These are phyloP conservation scores for Astragalus glycyphyllos DNA, from an alignment of 306 rosid genomes.

Conservation along the genomic window DNA sequence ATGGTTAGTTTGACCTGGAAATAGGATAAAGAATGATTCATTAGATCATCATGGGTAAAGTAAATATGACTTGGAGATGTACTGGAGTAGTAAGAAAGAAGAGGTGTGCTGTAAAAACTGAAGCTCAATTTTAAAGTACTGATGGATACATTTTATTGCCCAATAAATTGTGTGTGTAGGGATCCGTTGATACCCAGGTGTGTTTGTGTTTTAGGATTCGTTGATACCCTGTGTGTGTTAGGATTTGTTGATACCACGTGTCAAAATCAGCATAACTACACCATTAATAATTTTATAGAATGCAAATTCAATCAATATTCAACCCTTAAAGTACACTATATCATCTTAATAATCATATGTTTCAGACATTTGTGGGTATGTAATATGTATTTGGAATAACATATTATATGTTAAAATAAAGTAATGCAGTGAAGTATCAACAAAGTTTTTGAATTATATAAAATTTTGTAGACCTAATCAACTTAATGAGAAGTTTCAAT, in stretches of 20 bases:
- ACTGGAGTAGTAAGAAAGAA: not conserved
- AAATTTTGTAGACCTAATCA: not conserved
- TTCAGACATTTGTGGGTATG: not conserved
- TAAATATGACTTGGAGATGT: slow-evolving; percentile 16
- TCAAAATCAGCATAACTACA: slow-evolving; percentile 3
- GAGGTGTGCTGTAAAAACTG: not conserved
- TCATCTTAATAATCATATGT: slow-evolving; percentile 1
- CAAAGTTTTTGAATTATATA: not conserved
- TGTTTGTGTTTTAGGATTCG: no score
- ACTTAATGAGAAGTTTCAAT: not conserved
- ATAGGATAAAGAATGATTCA: slow-evolving; percentile 25
- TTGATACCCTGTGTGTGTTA: no score
- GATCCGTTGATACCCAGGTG: no score
- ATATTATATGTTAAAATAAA: not conserved
- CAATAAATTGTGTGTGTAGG: not conserved
- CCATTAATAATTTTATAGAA: not conserved
- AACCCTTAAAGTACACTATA: not conserved
- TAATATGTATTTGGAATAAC: not conserved
- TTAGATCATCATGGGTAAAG: slow-evolving; percentile 3
- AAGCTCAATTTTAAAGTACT: slow-evolving; percentile 15
- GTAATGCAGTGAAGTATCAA: not conserved
- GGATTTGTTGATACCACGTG: no score
- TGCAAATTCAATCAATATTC: not conserved
- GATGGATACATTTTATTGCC: not conserved
- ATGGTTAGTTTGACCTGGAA: slow-evolving; percentile 82